A percentile compares a stretch with the other conserved stretches of the same genome.
These are phyloP conservation scores for Grigorovia jiainica DNA, from an alignment of 805 yeast genomes.

Conservation along the genomic window DNA sequence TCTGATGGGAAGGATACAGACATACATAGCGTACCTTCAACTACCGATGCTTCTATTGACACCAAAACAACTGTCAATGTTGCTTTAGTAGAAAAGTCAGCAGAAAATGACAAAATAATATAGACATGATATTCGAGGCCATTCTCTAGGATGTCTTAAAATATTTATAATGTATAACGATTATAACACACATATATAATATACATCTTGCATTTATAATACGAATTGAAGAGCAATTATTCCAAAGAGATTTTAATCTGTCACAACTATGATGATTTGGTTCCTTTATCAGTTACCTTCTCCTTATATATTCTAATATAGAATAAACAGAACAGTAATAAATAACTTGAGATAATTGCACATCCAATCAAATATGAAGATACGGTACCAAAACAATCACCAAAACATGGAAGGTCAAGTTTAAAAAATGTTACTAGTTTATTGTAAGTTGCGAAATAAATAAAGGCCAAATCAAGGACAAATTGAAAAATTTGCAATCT, in stretches of 20 bases:
- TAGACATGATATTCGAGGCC: too few relatives aligned
- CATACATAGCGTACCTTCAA: not conserved
- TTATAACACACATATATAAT: too few relatives aligned
- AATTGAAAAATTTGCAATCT: constrained; percentile 92
- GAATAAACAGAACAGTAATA: constrained; percentile 66
- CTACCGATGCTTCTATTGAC: not conserved
- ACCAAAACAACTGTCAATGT: not conserved
- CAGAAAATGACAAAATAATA: too few relatives aligned
- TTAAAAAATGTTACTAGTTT: constrained; percentile 39
- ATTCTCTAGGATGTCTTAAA: too few relatives aligned
- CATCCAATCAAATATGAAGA: constrained; percentile 67
- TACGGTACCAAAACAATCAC: constrained; percentile 66
- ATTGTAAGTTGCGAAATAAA: constrained; percentile 82
- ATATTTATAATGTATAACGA: too few relatives aligned
- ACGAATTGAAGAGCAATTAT: too few relatives aligned
- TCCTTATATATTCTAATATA: constrained; percentile 69
- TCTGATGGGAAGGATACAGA: not conserved
- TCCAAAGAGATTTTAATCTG: too few relatives aligned
- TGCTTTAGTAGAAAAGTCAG: too few relatives aligned
- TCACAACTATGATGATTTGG: too few relatives aligned
- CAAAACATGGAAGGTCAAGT: constrained; percentile 42
- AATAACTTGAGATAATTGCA: constrained; percentile 65
- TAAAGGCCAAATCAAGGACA: constrained; percentile 77
- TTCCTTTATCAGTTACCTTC: not conserved
- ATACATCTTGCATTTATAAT: too few relatives aligned